Base-by-base conservation (phyloP, 805 yeast genomes). In the Pichia cabralensis region DNA sequence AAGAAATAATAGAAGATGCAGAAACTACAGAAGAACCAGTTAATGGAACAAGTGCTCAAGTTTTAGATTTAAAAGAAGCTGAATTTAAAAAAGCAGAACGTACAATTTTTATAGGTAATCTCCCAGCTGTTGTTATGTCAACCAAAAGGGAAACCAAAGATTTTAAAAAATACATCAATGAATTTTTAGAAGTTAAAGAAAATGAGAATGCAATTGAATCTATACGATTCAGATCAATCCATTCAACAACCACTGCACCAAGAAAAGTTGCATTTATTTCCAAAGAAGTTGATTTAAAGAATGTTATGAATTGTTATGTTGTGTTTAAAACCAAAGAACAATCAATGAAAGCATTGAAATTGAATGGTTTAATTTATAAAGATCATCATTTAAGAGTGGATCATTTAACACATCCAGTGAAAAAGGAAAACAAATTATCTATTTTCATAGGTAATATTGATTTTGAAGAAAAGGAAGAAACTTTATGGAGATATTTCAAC, bases 381-480 rank as follows among this genome's bases (percentile, higher is more conserved):
- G 71, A 71, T 31, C 76, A 76, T 54, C 98, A 92, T 56, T 49
- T 92, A 30, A 71, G 96, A 52, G 89, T 89, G 10, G 98, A 92
- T 55, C 86, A 86, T 39, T 81, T 88, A n/a, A 72, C 94, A 0
- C 95, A 86, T 55, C 97, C 98, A 15, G 65, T 85, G 12, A 74
- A 78, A 42, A 86, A 82, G 49, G 95, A 85, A 47, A 77, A 80
- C 56, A 80, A 77, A 52, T 70, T 86, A 38, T 77, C 89, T 16
- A 73, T 92, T 17, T 92, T 92, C 53, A 85, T 92, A 15, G 99
- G 99, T 20, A 89, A 92, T 56, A 64, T 92, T 42, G 94, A 85
- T 52, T 92, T 92, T 53, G 95, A 85, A 55, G 95, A 84, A 54
- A 71, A 71, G 39, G 99, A 92, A 58, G 98, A 92, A 55, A 68